Evolutionary conservation across 208 protist genomes (phyloP), one percentile per base, ranked within the genome.

Genomic region (Paratrypanosoma confusum): DNA sequence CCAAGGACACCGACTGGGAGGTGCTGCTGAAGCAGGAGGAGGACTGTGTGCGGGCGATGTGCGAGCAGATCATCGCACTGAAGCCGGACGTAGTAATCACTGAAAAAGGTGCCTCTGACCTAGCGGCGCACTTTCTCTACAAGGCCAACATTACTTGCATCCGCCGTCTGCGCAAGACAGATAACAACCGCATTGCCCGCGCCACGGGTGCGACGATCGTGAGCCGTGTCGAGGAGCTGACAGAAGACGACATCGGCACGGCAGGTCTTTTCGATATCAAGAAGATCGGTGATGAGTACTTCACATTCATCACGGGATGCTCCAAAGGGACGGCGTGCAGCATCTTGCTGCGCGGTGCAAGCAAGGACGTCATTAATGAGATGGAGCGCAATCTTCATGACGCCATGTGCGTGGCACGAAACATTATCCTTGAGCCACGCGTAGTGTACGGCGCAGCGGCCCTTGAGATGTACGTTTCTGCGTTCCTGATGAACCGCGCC

Each of bases 211-310:
- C 98, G 17, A 99, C 90, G 14, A 99, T 99, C 57, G 90, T 97
- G 43, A 84, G 91, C 55, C 81, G 96, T 24, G 76, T 97, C 14
- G 93, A 97, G 35, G 98, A 99, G 55, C 53, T 99, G 17, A 95
- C 86, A 31, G 96, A 99, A 58, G 62, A 63, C 26, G 95, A 99
- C 78, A 65, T 99, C 27, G 99, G 98, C 37, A 97, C 75, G 14
- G 87, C 86, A 38, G 98, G 97, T 16, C 68, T 99, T 29, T 99
- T 99, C 69, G 96, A 99, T 60, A 94, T 99, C 54, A 79, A 92
- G 50, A 99, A 99, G 79, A 97, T 99, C 49, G 97, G 97, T n/a
- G 97, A 99, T 52, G 97, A 99, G 70, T 99, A 98, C 81, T 99
- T 98, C 71, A 92, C 97, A 17, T 99, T 98, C 71, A 89, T 99